A percentile compares a stretch with the other conserved stretches of the same genome.
phyloP scores from a whole-genome alignment of 2,329 filamentous ascomycete species.

The Aspergillus tanneri region DNA sequence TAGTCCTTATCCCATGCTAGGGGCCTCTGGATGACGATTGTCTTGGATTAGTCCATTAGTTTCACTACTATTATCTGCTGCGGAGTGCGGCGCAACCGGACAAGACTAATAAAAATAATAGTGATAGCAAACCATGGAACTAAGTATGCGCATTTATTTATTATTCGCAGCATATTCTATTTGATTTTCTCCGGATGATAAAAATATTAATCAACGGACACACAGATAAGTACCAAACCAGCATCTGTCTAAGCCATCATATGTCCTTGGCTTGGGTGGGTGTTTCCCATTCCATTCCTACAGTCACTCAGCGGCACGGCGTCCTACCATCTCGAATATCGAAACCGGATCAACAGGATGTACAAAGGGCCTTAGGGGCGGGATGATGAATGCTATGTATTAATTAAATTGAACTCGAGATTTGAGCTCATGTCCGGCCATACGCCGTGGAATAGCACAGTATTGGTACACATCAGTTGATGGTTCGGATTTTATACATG shows the following conservation, averaged over 20 bases:
- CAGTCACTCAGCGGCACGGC: constrained; percentile 2
- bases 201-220: constrained; percentile 9
- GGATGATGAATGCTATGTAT: constrained; percentile 1
- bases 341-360: constrained; percentile 9
- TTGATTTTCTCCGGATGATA: constrained; percentile 5
- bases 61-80: constrained; percentile 1
- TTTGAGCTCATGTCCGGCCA: background rate
- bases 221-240: constrained; percentile 8
- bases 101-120: constrained; percentile 4
- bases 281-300: background rate
- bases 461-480: constrained; percentile 9
- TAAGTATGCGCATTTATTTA: constrained; percentile 1
- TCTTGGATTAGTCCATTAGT: constrained; percentile 8
- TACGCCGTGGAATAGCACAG: constrained; percentile 2
- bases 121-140: constrained; percentile 9
- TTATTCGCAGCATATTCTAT: background rate
- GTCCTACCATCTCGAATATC: constrained; percentile 8
- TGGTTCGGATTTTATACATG: constrained; percentile 7
- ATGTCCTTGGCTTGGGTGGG: constrained; percentile 8
- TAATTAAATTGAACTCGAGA: constrained; percentile 8
- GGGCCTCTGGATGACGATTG: constrained; percentile 10
- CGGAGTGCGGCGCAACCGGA: constrained; percentile 9
- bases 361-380: background rate
- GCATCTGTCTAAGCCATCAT: constrained; percentile 7
- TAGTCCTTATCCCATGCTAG: constrained; percentile 15